phyloP scores from a whole-genome alignment of 1,284 basidiomycete genomes.

The Tylopilus orsonianus region DNA sequence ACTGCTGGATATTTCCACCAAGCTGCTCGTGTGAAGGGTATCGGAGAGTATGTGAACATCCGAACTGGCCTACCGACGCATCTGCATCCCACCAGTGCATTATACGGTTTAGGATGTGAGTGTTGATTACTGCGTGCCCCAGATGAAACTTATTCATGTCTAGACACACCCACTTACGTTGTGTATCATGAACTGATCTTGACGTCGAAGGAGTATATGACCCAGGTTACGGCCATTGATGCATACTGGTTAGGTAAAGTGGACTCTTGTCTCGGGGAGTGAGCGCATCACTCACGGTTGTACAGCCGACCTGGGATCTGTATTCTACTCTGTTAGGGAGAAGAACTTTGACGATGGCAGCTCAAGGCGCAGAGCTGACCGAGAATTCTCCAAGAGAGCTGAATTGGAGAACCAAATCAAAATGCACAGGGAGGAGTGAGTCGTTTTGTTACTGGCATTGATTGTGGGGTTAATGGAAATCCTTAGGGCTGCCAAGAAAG shows the following conservation, averaged over 20 bases:
- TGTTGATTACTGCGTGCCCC: constrained; percentile 10
- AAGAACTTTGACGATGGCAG: constrained; percentile 91
- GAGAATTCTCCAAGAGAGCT: constrained; percentile 86
- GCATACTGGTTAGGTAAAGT: constrained; percentile 87
- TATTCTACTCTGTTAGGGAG: constrained; percentile 94
- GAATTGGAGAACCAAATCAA: constrained; percentile 92
- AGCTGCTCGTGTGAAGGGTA: constrained; percentile 96
- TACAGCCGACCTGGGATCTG: constrained; percentile 85
- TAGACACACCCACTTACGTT: constrained; percentile 94
- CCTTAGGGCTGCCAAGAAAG: constrained; percentile 59
- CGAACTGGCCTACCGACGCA: constrained; percentile 92
- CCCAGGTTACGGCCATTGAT: constrained; percentile 93
- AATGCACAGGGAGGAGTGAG: constrained; percentile 81
- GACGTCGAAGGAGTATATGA: constrained; percentile 96
- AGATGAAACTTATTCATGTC: constrained; percentile 5
- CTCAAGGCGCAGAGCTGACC: constrained; percentile 70
- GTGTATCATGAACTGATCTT: constrained; percentile 96
- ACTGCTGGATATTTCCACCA: constrained; percentile 99
- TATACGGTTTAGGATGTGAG: constrained; percentile 95
- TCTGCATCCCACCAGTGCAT: constrained; percentile 93
- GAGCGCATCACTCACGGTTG: constrained; percentile 10
- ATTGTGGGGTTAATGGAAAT: not conserved
- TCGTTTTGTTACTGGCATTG: constrained; percentile 17
- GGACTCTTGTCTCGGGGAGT: not conserved
- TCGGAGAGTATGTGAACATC: constrained; percentile 98